phyloP scores from a whole-genome alignment of 805 yeast genomes.

The Saccharomyces eubayanus region DNA sequence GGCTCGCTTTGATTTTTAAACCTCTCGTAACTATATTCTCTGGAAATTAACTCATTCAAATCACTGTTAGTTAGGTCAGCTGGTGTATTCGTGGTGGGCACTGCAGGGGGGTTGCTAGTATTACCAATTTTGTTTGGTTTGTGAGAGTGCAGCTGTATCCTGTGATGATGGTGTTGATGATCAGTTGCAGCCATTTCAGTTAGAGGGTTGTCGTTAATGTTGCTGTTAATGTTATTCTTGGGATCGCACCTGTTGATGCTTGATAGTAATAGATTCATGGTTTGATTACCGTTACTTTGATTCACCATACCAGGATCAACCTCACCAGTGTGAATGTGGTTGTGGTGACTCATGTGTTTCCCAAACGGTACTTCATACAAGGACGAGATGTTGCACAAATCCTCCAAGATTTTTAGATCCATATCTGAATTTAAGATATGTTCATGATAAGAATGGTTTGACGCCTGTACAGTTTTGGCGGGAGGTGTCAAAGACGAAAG shows the following conservation, averaged over 20 bases:
- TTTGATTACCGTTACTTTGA: not conserved
- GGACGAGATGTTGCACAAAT: slow-evolving; percentile 28
- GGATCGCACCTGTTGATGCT: not conserved
- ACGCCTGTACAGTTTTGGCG: not conserved
- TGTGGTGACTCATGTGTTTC: slow-evolving; percentile 24
- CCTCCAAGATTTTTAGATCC: slow-evolving; percentile 27
- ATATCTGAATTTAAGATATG: slow-evolving; percentile 20
- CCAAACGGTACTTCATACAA: slow-evolving; percentile 30
- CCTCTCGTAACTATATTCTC: slow-evolving; percentile 7
- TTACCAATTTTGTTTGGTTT: not conserved
- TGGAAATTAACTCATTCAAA: not conserved
- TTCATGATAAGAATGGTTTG: slow-evolving; percentile 6
- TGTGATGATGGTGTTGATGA: slow-evolving; percentile 34
- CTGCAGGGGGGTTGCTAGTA: not conserved
- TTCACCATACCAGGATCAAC: slow-evolving; percentile 13
- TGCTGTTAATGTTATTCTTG: not conserved
- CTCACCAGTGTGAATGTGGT: slow-evolving; percentile 12
- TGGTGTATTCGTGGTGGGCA: not conserved
- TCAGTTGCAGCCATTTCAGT: slow-evolving; percentile 4
- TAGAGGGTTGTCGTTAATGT: slow-evolving; percentile 2
- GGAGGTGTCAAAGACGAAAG: not conserved
- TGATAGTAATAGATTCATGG: not conserved
- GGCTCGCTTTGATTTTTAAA: not conserved
- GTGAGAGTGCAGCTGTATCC: slow-evolving; percentile 32
- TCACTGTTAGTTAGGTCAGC: not conserved